Percentiles rank a stretch among this genome's conserved stretches.
Conservation (phyloP, 129 eudicot genomes). For the carrot (Daucus carota) region DH1_v3.0 NC_030382.2:47821501-47822000, state of each 20-base stretch:
- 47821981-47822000: not conserved
- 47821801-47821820: not conserved
- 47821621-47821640: slow-evolving; percentile 58
- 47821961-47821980: not conserved
- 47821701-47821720: slow-evolving; percentile 75
- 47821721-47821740: not conserved
- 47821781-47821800: not conserved
- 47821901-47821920: not conserved
- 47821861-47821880: not conserved
- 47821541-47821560: slow-evolving; percentile 44
- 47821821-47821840: not conserved
- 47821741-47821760: not conserved
- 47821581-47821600: not conserved
- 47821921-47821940: not conserved
- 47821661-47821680: slow-evolving; percentile 84
- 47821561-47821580: not conserved
- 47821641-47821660: slow-evolving; percentile 77
- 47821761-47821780: not conserved
- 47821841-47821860: not conserved
- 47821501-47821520: slow-evolving; percentile 75
- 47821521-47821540: slow-evolving; percentile 72
- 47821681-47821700: slow-evolving; percentile 97
- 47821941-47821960: not conserved
- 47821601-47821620: not conserved
- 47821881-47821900: not conserved